Evolutionary conservation across 2,329 filamentous ascomycete genomes (phyloP).

Genomic region (Clathrospora elynae): DNA sequence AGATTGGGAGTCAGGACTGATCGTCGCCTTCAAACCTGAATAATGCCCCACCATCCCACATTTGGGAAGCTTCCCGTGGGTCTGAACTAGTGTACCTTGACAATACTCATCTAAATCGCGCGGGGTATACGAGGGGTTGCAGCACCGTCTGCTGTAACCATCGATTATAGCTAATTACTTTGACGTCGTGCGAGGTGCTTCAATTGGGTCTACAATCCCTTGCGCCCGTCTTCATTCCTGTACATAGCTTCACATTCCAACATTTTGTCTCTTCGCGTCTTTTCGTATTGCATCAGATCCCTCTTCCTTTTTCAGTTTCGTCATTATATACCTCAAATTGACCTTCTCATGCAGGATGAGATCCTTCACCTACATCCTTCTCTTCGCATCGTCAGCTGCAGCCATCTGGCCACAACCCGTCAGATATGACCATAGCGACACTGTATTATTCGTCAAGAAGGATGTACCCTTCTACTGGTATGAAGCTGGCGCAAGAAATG

Average conservation of each 20-base stretch:
- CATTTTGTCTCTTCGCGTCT: background rate
- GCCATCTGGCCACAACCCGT: constrained; percentile 54
- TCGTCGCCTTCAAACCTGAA: too few relatives aligned
- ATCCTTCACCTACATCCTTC: constrained; percentile 14
- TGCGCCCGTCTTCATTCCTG: constrained; percentile 19
- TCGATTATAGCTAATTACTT: background rate
- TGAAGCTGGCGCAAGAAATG: constrained; percentile 44
- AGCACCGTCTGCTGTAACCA: background rate
- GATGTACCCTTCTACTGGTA: constrained; percentile 45
- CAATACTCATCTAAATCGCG: too few relatives aligned
- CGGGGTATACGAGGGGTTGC: background rate
- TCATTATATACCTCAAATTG: too few relatives aligned
- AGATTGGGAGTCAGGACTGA: too few relatives aligned
- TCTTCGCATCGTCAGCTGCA: constrained; percentile 30
- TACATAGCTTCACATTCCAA: constrained; percentile 2
- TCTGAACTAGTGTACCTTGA: too few relatives aligned
- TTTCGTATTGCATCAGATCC: too few relatives aligned
- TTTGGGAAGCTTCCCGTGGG: too few relatives aligned
- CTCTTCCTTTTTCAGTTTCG: too few relatives aligned
- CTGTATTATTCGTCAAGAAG: constrained; percentile 48
- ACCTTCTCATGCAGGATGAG: constrained; percentile 35
- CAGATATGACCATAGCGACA: constrained; percentile 46
- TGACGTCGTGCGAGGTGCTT: background rate
- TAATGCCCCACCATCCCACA: too few relatives aligned
- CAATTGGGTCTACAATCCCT: constrained; percentile 13